These are phyloP conservation scores for Solanum stenotomum DNA, from an alignment of 257 asterid species.

Conservation along the genomic window DNA sequence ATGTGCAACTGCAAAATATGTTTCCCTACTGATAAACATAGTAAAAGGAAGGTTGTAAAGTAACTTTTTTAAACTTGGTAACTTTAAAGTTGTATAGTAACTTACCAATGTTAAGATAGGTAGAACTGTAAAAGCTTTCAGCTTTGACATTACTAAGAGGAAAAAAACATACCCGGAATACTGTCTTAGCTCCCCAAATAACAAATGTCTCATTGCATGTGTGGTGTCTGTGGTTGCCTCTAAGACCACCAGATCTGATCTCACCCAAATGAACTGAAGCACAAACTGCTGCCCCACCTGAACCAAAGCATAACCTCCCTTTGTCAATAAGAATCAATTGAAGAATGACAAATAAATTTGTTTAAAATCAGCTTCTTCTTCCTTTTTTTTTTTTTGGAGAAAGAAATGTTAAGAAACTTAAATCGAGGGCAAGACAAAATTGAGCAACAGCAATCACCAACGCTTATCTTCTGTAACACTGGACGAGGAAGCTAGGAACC, in stretches of 20 bases:
- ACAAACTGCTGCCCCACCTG: slow-evolving; percentile 82
- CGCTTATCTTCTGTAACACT: slow-evolving; percentile 42
- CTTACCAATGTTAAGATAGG: neutral
- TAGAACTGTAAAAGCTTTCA: neutral
- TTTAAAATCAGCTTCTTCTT: neutral
- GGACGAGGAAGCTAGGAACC: slow-evolving; percentile 17
- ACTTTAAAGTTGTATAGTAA: neutral
- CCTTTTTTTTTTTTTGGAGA: neutral
- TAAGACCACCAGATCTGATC: slow-evolving; percentile 60
- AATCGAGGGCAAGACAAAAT: slow-evolving; percentile 43
- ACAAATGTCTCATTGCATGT: slow-evolving; percentile 81
- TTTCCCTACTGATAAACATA: neutral
- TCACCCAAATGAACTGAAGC: slow-evolving; percentile 73
- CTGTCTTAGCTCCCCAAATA: slow-evolving; percentile 93
- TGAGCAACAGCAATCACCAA: slow-evolving; percentile 48
- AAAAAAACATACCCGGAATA: slow-evolving; percentile 59
- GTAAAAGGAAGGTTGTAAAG: neutral
- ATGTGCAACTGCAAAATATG: neutral
- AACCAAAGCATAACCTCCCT: slow-evolving; percentile 4
- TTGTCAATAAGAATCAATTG: neutral
- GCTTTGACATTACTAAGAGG: neutral
- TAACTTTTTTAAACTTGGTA: neutral
- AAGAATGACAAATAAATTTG: neutral
- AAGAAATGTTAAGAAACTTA: neutral
- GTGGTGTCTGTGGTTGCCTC: slow-evolving; percentile 96